Evolutionary conservation across 2,329 filamentous ascomycete species (phyloP).

Genomic region (Paramyrothecium sp.): DNA sequence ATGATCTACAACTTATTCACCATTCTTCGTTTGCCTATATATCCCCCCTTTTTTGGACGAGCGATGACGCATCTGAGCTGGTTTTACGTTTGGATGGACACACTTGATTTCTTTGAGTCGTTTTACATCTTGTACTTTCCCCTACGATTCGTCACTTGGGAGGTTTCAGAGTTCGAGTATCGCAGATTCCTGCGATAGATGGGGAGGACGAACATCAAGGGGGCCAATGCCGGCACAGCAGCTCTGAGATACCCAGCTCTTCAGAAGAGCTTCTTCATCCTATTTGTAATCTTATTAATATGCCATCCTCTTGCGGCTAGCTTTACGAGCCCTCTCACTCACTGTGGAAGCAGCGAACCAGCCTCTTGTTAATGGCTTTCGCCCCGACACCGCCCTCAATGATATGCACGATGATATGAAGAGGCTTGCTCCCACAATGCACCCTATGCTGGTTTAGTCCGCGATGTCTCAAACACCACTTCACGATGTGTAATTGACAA

Average conservation of each 20-base stretch:
- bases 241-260: conserved; percentile 39
- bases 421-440: too few species aligned
- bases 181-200: neutral
- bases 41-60: conserved; percentile 17
- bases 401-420: too few species aligned
- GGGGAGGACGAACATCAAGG: neutral
- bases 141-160: neutral
- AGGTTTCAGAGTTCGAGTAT: neutral
- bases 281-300: conserved; percentile 23
- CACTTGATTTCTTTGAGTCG: conserved; percentile 9
- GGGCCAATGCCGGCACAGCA: conserved; percentile 23
- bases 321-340: conserved; percentile 2
- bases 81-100: conserved; percentile 13
- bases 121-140: conserved; percentile 2
- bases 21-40: conserved; percentile 4
- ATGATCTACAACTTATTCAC: conserved; percentile 12
- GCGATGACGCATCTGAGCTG: conserved; percentile 20
- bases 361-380: too few species aligned
- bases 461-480: too few species aligned
- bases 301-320: conserved; percentile 12
- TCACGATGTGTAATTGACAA: too few species aligned
- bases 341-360: neutral
- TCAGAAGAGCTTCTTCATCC: conserved; percentile 33
- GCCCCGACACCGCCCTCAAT: too few species aligned
- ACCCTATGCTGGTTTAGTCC: too few species aligned